Percentiles rank a stretch among this genome's conserved stretches.
phyloP scores from a whole-genome alignment of 441 rosid species.

The Rhodomyrtus psidioides region DNA sequence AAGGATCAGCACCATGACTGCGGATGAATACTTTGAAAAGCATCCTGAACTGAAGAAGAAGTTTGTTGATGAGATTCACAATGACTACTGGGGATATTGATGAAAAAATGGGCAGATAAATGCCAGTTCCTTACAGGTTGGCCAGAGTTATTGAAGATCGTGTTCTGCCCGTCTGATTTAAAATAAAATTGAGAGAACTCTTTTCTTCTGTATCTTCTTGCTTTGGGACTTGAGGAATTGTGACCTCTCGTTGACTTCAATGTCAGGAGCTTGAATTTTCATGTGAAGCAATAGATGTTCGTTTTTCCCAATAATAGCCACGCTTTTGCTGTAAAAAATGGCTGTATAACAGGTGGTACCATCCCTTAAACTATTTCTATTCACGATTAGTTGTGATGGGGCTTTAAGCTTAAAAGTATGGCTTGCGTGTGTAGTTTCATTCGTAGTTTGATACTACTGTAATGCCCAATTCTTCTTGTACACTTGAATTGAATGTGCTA shows the following conservation, averaged over 20 bases:
- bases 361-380: neutral
- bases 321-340: neutral
- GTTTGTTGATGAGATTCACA: slow-evolving; percentile 96
- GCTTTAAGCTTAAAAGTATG: neutral
- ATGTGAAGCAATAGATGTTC: neutral
- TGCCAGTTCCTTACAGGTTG: neutral
- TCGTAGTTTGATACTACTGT: neutral
- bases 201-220: neutral
- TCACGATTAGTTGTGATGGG: neutral
- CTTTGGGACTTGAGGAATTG: neutral
- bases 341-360: neutral
- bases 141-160: neutral
- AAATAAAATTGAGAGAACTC: neutral
- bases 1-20: slow-evolving; percentile 98
- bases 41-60: slow-evolving; percentile 95
- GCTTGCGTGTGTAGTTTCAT: neutral
- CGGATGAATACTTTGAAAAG: slow-evolving; percentile 91
- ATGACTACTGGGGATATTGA: slow-evolving; percentile 86
- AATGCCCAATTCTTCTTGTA: neutral
- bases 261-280: neutral
- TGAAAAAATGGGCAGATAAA: neutral
- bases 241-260: neutral
- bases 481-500: neutral
- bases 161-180: neutral
- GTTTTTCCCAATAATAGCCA: neutral